A percentile compares a stretch with the other conserved stretches of the same genome.
Conservation (phyloP, 306 rosid genomes). For the Prunus kanzakura region DNA sequence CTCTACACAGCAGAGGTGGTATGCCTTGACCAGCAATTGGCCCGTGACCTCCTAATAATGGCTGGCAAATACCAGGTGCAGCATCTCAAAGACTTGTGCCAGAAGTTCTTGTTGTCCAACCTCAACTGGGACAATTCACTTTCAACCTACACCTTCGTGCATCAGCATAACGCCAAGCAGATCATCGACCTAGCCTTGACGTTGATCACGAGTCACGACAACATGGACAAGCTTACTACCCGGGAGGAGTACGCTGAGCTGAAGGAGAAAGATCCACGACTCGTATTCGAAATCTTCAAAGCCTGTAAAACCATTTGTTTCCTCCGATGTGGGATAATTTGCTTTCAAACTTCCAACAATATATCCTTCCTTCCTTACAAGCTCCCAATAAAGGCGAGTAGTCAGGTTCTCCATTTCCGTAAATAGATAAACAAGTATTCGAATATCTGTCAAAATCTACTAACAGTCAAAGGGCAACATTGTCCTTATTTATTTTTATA, state of each 20-base stretch:
- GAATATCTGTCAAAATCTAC: too few species aligned
- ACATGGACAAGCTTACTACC: conserved; percentile 50
- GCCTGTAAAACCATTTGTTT: not conserved
- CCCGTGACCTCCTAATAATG: conserved; percentile 39
- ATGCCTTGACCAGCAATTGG: conserved; percentile 59
- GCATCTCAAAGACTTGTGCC: conserved; percentile 69
- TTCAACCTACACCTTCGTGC: conserved; percentile 48
- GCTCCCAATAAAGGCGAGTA: conserved; percentile 71
- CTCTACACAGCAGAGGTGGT: conserved; percentile 77
- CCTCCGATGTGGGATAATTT: too few species aligned
- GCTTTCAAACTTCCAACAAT: conserved; percentile 6
- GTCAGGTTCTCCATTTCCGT: conserved; percentile 78
- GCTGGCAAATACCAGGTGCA: conserved; percentile 72
- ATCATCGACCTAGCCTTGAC: conserved; percentile 47
- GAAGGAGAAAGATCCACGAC: conserved; percentile 56
- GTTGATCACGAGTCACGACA: conserved; percentile 25
- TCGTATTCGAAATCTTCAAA: conserved; percentile 66
- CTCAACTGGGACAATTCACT: conserved; percentile 64
- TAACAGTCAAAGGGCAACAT: too few species aligned
- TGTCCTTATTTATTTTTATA: too few species aligned
- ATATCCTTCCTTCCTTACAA: conserved; percentile 69
- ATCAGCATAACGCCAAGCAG: conserved; percentile 51
- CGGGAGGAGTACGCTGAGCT: conserved; percentile 50
- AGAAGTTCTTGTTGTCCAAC: conserved; percentile 50
- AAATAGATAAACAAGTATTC: conserved; percentile 22